Percentiles rank a stretch among this genome's conserved stretches.
Evolutionary conservation across 352 stramenopile genomes (phyloP).

Genomic region (Phytopythium sindhum): DNA sequence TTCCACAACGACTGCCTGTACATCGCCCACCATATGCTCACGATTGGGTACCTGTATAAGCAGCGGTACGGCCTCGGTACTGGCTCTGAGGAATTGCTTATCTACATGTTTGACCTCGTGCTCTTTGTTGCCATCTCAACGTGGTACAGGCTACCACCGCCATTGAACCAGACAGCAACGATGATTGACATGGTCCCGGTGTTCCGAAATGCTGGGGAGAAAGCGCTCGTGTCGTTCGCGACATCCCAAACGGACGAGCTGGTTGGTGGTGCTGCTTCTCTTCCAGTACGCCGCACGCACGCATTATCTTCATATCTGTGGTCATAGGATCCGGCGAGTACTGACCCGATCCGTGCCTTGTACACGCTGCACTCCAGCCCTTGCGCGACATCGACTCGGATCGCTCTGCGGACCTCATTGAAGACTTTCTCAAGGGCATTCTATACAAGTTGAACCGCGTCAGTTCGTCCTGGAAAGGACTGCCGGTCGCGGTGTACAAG

Average conservation of each 20-base stretch:
- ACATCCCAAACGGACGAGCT: constrained; percentile 44
- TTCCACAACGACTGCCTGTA: constrained; percentile 87
- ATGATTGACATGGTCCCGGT: constrained; percentile 81
- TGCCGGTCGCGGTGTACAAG: constrained; percentile 50
- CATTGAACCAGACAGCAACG: constrained; percentile 56
- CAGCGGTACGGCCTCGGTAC: constrained; percentile 27
- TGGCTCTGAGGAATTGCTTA: background rate
- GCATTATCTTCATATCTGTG: background rate
- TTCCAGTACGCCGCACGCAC: constrained; percentile 37
- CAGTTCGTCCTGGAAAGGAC: constrained; percentile 57
- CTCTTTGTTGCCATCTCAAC: background rate
- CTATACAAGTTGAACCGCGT: constrained; percentile 71
- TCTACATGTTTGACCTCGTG: background rate
- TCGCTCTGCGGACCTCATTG: constrained; percentile 28
- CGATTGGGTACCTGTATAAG: constrained; percentile 73
- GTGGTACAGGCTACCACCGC: constrained; percentile 36
- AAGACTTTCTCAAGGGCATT: constrained; percentile 50
- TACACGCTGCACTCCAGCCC: constrained; percentile 16
- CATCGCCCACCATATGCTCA: constrained; percentile 77
- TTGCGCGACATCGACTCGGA: constrained; percentile 40
- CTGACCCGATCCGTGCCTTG: background rate
- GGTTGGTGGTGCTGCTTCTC: constrained; percentile 21
- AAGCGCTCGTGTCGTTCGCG: constrained; percentile 42
- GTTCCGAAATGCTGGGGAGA: constrained; percentile 59
- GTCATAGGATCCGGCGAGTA: background rate